These are phyloP conservation scores for Amaranthus cruentus DNA, from an alignment of 148 eudicot genomes.

Conservation along the genomic window DNA sequence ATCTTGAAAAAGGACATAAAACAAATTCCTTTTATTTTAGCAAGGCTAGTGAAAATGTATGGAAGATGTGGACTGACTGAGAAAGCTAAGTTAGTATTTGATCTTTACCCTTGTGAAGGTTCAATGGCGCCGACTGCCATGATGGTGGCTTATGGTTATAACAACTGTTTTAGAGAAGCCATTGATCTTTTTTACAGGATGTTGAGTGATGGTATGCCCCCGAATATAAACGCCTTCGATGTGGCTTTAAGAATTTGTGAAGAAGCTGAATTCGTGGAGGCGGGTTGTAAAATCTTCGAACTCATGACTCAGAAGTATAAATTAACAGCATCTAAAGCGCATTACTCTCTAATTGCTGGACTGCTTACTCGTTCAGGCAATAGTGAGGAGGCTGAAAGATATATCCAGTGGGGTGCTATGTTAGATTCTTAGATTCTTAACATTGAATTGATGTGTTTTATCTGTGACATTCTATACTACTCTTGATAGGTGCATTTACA, in stretches of 20 bases:
- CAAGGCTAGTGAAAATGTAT: slow-evolving; percentile 61
- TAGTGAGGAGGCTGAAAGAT: slow-evolving; percentile 50
- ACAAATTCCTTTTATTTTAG: slow-evolving; percentile 48
- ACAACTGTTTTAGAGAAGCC: slow-evolving; percentile 39
- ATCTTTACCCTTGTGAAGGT: slow-evolving; percentile 45
- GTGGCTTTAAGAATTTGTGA: slow-evolving; percentile 53
- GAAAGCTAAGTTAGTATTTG: slow-evolving; percentile 53
- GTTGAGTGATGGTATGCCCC: slow-evolving; percentile 39
- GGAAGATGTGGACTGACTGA: slow-evolving; percentile 51
- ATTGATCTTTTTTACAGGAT: slow-evolving; percentile 44
- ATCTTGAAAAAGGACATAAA: slow-evolving; percentile 50
- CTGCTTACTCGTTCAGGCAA: slow-evolving; percentile 51
- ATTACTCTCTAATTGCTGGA: slow-evolving; percentile 43
- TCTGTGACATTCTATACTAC: background rate
- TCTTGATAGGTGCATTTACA: background rate
- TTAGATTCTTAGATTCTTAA: slow-evolving; percentile 22
- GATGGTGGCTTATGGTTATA: slow-evolving; percentile 58
- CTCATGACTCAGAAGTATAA: slow-evolving; percentile 48
- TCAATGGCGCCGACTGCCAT: slow-evolving; percentile 58
- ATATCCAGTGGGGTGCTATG: slow-evolving; percentile 35
- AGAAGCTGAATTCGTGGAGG: slow-evolving; percentile 63
- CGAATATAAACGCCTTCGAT: slow-evolving; percentile 45
- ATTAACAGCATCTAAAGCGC: slow-evolving; percentile 42
- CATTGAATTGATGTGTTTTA: background rate
- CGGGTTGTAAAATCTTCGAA: slow-evolving; percentile 47